phyloP scores from a whole-genome alignment of 176 grass and related monocot genomes.

The Carex littledalei region DNA sequence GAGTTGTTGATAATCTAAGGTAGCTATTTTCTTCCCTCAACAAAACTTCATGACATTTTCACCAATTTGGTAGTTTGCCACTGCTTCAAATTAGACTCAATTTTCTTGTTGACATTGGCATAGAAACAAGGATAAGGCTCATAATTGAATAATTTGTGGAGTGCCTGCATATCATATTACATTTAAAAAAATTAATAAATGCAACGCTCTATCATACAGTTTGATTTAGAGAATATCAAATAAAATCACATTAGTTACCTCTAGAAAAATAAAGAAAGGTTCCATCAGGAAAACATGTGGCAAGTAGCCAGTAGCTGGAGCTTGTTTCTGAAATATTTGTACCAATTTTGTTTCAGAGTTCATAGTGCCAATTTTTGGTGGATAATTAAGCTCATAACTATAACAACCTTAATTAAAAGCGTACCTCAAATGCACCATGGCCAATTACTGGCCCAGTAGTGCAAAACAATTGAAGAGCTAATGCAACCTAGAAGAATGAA shows the following conservation, averaged over 20 bases:
- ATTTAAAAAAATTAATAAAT: background rate
- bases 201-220: background rate
- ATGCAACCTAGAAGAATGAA: conserved; percentile 31
- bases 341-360: conserved; percentile 13
- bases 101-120: conserved; percentile 62
- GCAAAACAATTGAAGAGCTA: conserved; percentile 67
- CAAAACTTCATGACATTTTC: conserved; percentile 33
- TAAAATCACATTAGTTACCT: conserved; percentile 32
- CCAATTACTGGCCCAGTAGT: conserved; percentile 60
- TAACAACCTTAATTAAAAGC: background rate
- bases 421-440: conserved; percentile 79
- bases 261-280: conserved; percentile 86
- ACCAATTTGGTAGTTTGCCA: conserved; percentile 37
- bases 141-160: conserved; percentile 63
- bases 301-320: conserved; percentile 50
- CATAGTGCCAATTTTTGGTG: background rate
- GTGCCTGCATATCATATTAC: conserved; percentile 32
- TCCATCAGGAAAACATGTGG: conserved; percentile 80
- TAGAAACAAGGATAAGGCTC: conserved; percentile 86
- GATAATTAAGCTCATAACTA: background rate
- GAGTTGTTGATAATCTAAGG: background rate
- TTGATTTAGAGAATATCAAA: background rate
- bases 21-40: background rate
- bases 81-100: conserved; percentile 45
- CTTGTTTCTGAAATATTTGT: conserved; percentile 39